Evolutionary conservation across 2,329 filamentous ascomycete species (phyloP).

Genomic region (Hypoxylon sp.): DNA sequence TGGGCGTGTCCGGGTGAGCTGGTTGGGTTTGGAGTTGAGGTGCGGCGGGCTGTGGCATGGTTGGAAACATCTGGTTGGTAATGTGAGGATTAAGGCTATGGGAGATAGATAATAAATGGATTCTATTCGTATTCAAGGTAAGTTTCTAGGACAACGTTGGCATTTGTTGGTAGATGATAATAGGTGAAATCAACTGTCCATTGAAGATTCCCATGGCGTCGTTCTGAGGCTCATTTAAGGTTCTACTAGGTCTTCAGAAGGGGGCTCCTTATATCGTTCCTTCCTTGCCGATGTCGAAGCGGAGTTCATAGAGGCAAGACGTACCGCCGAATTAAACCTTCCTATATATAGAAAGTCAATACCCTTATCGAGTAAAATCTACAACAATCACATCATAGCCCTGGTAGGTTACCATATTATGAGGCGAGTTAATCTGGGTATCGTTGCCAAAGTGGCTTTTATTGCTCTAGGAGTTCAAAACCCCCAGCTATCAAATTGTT

Average conservation of each 20-base stretch:
- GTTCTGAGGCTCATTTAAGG: neutral
- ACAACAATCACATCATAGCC: conserved; percentile 5
- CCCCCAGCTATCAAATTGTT: conserved; percentile 39
- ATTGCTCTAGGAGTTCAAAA: conserved; percentile 21
- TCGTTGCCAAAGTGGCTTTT: conserved; percentile 34
- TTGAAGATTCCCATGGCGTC: no score
- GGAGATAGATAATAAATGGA: neutral
- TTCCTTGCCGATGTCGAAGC: neutral
- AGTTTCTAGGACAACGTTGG: neutral
- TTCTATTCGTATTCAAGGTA: conserved; percentile 5
- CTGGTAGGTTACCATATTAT: neutral
- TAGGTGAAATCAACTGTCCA: neutral
- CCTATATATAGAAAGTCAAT: neutral
- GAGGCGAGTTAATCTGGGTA: conserved; percentile 18
- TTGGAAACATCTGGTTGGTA: neutral
- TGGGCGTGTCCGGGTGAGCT: neutral
- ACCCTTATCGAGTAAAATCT: neutral
- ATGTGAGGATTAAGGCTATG: neutral
- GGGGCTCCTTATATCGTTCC: neutral
- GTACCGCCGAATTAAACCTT: neutral
- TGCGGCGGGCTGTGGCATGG: neutral
- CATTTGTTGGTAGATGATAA: neutral
- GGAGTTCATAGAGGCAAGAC: conserved; percentile 17
- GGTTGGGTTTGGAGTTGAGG: neutral
- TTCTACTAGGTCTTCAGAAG: neutral